phyloP scores from a whole-genome alignment of 2,329 filamentous ascomycete species.

The Aschersonia sp. region DNA sequence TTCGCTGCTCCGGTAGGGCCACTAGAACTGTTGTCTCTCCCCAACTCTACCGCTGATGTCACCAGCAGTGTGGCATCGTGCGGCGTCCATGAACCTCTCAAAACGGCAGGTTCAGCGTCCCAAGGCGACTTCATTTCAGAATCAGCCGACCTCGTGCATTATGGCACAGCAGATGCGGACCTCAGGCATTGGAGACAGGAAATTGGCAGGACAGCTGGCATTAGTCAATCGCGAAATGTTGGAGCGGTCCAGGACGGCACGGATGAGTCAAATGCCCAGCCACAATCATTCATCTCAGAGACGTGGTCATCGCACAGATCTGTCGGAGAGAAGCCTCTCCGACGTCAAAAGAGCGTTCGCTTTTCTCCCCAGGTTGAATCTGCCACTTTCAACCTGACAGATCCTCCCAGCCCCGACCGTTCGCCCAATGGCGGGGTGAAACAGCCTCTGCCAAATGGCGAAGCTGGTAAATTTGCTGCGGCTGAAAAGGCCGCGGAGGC shows the following conservation, averaged over 20 bases:
- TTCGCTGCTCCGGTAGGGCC: constrained; percentile 28
- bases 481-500: background rate
- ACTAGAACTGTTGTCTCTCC: constrained; percentile 21
- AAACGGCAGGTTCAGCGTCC: no score
- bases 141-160: no score
- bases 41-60: constrained; percentile 2
- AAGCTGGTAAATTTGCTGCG: background rate
- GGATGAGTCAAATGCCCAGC: background rate
- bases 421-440: constrained; percentile 9
- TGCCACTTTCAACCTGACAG: constrained; percentile 39
- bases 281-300: background rate
- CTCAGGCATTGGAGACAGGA: background rate
- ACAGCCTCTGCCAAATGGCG: background rate
- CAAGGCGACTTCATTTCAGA: no score
- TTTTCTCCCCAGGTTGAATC: constrained; percentile 56
- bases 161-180: background rate
- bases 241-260: no score
- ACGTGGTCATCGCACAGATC: constrained; percentile 3
- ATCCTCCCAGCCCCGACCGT: constrained; percentile 34
- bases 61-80: background rate
- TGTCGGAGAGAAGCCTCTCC: constrained; percentile 12
- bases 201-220: no score
- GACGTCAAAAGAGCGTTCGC: constrained; percentile 48
- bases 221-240: no score
- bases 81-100: no score